Evolutionary conservation across 1,284 basidiomycete genomes (phyloP).

Genomic region (Austroboletus novae-zelandiae): DNA sequence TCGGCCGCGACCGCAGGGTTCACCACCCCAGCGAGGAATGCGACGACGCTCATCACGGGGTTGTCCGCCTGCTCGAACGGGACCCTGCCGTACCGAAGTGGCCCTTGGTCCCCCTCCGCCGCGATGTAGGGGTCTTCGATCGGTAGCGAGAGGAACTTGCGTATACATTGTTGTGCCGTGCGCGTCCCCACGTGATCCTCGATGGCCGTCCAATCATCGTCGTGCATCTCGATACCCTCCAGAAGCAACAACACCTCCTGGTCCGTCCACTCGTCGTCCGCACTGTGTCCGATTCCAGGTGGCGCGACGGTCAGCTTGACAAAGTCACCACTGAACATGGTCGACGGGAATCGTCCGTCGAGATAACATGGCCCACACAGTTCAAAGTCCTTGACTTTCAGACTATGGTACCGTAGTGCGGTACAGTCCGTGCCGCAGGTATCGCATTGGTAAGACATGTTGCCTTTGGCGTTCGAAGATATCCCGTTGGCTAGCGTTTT

Average conservation of each 20-base stretch:
- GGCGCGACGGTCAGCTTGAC: conserved; percentile 75
- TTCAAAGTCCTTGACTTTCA: conserved; percentile 90
- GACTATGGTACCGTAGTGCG: conserved; percentile 80
- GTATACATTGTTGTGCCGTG: conserved; percentile 91
- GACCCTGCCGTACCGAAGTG: conserved; percentile 75
- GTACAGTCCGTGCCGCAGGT: conserved; percentile 90
- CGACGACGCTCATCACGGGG: conserved; percentile 25
- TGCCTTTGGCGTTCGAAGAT: conserved; percentile 44
- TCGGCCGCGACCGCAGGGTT: conserved; percentile 90
- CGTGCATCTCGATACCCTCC: conserved; percentile 97
- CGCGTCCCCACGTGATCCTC: conserved; percentile 92
- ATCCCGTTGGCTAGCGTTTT: conserved; percentile 58
- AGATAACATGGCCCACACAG: conserved; percentile 91
- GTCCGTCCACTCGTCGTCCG: conserved; percentile 74
- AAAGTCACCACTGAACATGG: conserved; percentile 98
- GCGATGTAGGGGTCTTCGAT: conserved; percentile 92
- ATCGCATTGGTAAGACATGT: conserved; percentile 47
- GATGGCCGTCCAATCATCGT: conserved; percentile 94
- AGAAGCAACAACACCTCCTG: conserved; percentile 87
- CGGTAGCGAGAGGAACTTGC: conserved; percentile 93
- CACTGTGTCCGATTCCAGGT: conserved; percentile 40
- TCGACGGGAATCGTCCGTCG: conserved; percentile 93
- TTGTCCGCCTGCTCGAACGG: conserved; percentile 54
- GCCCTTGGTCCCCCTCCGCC: conserved; percentile 69
- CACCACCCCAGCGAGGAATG: conserved; percentile 93